Conservation (phyloP, 139 green algal species). For the Diplosphaera chodatii region DNA sequence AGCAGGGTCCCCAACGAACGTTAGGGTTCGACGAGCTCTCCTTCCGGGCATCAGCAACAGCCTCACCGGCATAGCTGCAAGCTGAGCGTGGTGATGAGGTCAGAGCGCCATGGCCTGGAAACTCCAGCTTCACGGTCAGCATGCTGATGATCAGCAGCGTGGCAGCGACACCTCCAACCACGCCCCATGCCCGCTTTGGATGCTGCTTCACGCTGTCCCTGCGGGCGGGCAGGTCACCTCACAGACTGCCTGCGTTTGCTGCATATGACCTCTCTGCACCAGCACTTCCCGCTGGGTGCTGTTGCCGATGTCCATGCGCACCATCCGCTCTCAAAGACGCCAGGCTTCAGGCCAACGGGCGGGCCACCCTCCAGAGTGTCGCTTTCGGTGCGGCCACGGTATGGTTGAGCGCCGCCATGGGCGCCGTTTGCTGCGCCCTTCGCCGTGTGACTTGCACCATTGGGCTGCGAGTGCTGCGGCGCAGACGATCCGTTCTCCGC, state of each 20-base stretch:
- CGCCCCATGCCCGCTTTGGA: not conserved
- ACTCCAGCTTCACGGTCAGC: not conserved
- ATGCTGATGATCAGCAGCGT: not conserved
- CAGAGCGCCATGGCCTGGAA: not conserved
- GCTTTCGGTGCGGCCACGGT: not conserved
- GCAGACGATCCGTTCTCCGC: not conserved
- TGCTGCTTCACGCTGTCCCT: not conserved
- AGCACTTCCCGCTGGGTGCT: too few relatives aligned
- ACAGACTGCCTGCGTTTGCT: too few relatives aligned
- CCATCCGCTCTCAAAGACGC: not conserved
- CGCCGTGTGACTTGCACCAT: too few relatives aligned
- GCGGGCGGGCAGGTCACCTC: too few relatives aligned
- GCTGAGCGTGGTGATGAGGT: not conserved
- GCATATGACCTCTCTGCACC: too few relatives aligned
- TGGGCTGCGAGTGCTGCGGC: too few relatives aligned
- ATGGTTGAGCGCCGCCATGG: too few relatives aligned
- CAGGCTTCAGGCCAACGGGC: not conserved
- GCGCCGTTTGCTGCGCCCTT: too few relatives aligned
- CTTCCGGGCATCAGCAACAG: too few relatives aligned
- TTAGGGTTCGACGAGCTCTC: too few relatives aligned
- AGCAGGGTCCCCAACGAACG: too few relatives aligned
- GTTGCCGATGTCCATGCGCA: not conserved
- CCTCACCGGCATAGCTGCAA: not conserved
- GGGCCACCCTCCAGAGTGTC: not conserved
- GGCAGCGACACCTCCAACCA: not conserved